Percentiles rank a stretch among this genome's conserved stretches.
Evolutionary conservation across 148 eudicot genomes (phyloP).

Genomic region (Camellia lanceoleosa): DNA sequence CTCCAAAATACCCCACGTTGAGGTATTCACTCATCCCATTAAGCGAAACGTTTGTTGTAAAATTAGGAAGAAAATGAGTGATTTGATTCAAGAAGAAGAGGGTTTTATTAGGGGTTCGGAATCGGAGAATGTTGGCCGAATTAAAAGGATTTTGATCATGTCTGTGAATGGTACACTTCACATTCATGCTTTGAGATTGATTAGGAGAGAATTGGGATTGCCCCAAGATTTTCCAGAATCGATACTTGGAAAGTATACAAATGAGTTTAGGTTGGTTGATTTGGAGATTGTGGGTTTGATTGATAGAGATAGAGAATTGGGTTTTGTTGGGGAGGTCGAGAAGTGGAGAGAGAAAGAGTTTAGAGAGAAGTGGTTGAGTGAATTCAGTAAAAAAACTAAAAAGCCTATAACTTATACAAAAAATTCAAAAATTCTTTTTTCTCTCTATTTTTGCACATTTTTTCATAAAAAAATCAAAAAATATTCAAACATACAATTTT

Average conservation of each 20-base stretch:
- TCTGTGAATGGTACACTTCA: slow-evolving; percentile 58
- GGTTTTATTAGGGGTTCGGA: slow-evolving; percentile 29
- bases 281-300: slow-evolving; percentile 54
- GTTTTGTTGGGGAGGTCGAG: slow-evolving; percentile 48
- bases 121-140: slow-evolving; percentile 41
- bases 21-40: slow-evolving; percentile 63
- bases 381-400: too few relatives aligned
- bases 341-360: slow-evolving; percentile 73
- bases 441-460: too few relatives aligned
- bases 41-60: slow-evolving; percentile 56
- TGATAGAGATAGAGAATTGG: slow-evolving; percentile 36
- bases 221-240: slow-evolving; percentile 65
- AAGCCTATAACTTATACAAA: too few relatives aligned
- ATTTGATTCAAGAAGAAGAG: slow-evolving; percentile 47
- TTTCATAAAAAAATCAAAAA: too few relatives aligned
- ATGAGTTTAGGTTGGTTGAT: slow-evolving; percentile 55
- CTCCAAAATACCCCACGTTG: slow-evolving; percentile 53
- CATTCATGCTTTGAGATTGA: slow-evolving; percentile 63
- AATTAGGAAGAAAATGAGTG: slow-evolving; percentile 36
- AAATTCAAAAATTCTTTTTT: too few relatives aligned
- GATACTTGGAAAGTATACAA: slow-evolving; percentile 47
- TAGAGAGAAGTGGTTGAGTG: slow-evolving; percentile 77
- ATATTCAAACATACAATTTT: too few relatives aligned
- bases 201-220: slow-evolving; percentile 64
- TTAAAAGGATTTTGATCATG: slow-evolving; percentile 71